Percentiles rank a stretch among this genome's conserved stretches.
phyloP scores from a whole-genome alignment of 345 rosid species.

The Dovyalis caffra region DNA sequence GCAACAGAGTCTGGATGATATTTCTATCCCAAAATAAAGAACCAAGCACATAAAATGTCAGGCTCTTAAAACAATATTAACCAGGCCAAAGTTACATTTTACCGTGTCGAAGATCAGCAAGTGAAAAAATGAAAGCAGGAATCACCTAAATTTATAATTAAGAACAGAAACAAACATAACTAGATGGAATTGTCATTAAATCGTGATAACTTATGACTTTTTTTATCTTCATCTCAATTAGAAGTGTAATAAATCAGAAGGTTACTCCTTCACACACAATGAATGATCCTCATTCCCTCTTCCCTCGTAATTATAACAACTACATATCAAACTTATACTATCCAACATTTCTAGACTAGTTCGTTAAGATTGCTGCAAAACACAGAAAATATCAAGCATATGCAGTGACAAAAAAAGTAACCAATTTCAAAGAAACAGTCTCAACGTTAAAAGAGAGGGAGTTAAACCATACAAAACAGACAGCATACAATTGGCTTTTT shows the following conservation, averaged over 20 bases:
- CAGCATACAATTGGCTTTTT: neutral
- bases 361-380: neutral
- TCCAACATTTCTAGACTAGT: neutral
- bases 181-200: neutral
- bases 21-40: constrained; percentile 3
- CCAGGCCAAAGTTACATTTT: neutral
- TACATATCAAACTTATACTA: neutral
- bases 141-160: neutral
- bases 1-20: neutral
- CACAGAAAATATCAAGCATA: neutral
- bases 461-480: neutral
- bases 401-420: neutral
- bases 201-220: neutral
- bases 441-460: neutral
- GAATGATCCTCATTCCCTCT: too few species aligned
- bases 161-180: neutral
- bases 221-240: too few species aligned
- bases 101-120: neutral
- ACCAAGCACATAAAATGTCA: neutral
- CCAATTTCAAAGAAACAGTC: neutral
- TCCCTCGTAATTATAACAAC: neutral
- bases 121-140: neutral
- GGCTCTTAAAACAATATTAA: neutral
- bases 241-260: too few species aligned
- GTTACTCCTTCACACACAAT: too few species aligned